Evolutionary conservation across 139 green algal species (phyloP).

Genomic region (Coelastrella sp.): DNA sequence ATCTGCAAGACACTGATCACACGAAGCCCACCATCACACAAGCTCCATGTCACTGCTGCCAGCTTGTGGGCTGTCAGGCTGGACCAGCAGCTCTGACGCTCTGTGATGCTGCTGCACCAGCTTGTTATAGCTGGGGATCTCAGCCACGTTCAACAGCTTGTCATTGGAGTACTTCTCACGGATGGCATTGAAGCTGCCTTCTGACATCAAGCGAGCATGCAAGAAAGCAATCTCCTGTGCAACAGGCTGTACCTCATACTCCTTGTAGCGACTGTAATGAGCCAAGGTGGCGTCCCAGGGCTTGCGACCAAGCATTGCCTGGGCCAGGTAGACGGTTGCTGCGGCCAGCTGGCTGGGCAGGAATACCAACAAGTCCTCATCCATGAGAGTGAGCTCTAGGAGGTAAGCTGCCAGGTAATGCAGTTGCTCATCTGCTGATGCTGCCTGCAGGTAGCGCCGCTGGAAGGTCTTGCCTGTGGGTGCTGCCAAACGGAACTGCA

Average conservation of each 20-base stretch:
- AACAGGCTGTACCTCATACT: slow-evolving; percentile 5
- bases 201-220: slow-evolving; percentile 15
- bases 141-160: slow-evolving; percentile 33
- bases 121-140: background rate
- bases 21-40: background rate
- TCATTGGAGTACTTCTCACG: slow-evolving; percentile 48
- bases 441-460: slow-evolving; percentile 68
- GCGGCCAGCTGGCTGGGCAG: slow-evolving; percentile 85
- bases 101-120: slow-evolving; percentile 15
- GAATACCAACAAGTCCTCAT: slow-evolving; percentile 86
- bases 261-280: slow-evolving; percentile 38
- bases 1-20: too few relatives aligned
- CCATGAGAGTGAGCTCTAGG: slow-evolving; percentile 89
- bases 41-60: slow-evolving; percentile 41
- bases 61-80: background rate
- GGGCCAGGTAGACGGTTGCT: slow-evolving; percentile 83
- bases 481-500: slow-evolving; percentile 91
- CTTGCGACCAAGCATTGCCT: slow-evolving; percentile 60
- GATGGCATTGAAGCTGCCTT: slow-evolving; percentile 43
- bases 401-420: slow-evolving; percentile 89
- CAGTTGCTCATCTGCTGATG: slow-evolving; percentile 57
- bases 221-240: background rate
- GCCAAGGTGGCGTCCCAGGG: slow-evolving; percentile 46
- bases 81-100: background rate
- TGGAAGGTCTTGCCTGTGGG: slow-evolving; percentile 96